Evolutionary conservation across 2,329 filamentous ascomycete genomes (phyloP).

Genomic region (Cordyceps cateniannulata): DNA sequence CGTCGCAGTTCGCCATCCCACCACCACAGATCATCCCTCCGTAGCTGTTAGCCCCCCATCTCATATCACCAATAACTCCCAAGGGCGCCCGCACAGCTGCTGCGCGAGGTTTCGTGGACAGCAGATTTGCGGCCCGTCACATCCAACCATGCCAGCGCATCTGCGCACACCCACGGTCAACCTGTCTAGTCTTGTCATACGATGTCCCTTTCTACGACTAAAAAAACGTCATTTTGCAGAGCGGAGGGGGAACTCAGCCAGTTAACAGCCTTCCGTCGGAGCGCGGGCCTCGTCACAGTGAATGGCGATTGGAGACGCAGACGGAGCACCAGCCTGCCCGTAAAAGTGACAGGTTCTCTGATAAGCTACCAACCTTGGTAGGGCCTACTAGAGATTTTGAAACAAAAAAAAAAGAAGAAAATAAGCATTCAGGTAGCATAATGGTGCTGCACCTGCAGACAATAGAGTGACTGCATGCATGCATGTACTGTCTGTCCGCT

Average conservation of each 20-base stretch:
- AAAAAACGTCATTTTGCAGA: not conserved
- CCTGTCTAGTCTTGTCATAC: not conserved
- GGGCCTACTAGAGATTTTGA: not conserved
- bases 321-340: no score
- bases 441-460: not conserved
- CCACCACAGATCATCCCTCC: no score
- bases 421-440: not conserved
- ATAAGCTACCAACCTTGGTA: no score
- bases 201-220: no score
- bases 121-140: not conserved
- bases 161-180: not conserved
- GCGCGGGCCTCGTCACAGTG: no score
- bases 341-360: no score
- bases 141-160: not conserved
- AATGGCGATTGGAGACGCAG: no score
- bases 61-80: no score
- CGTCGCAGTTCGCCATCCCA: no score
- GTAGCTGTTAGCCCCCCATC: no score
- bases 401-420: not conserved
- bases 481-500: not conserved
- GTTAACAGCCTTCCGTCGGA: no score
- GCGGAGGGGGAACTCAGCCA: no score
- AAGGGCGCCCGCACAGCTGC: not conserved
- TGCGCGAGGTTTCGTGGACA: not conserved
- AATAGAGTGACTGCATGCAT: not conserved